Evolutionary conservation across 2,329 filamentous ascomycete species (phyloP), one percentile per base, ranked within the genome.

Genomic region (Exserohilum rostratum): DNA sequence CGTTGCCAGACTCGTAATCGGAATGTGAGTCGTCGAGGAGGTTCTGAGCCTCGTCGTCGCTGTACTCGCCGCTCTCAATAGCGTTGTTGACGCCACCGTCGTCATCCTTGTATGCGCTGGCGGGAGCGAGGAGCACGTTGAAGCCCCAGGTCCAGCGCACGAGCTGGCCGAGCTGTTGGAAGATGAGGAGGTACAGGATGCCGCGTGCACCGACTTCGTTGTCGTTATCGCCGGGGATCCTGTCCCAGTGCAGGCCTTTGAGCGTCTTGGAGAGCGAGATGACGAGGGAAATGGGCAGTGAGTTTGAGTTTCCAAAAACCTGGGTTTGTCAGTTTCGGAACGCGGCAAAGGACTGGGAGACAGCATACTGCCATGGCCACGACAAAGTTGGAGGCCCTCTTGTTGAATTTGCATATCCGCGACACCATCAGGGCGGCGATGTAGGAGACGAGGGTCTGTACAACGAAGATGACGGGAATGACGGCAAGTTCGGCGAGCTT

Each of bases 71-170:
- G 44, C 74, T 76, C 55, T 81, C 79, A 43, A 79, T 69, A 15
- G 68, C 64, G 6, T 72, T 66, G 42, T 75, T 72, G 38, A 68
- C 70, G 25, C 77, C 76, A 9, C 66, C 71, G 34, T 84, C 81
- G 54, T 90, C 87, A 48, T 90, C 86, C 11, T 83, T 80, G 67
- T 90, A 91, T 58, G 84, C 85, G 44, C 88, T 86, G 62, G 91
- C 89, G 15, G 93, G 91, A 15, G 93, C 93, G n/a, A 99, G 81
- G 15, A 99, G 82, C 33, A 98, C 88, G 67, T 96, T 92, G 75
- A 96, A 98, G 10, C 95, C 95, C 95, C 95, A 99, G 60, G 91
- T 97, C 95, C 95, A 99, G 55, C 95, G 86, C 17, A 99, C 88
- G 22, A 98, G 81, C 76, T 99, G 95, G 18, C 95, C 95, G 3